phyloP scores from a whole-genome alignment of 164 flowering plant genomes.

The Piper longum region DNA sequence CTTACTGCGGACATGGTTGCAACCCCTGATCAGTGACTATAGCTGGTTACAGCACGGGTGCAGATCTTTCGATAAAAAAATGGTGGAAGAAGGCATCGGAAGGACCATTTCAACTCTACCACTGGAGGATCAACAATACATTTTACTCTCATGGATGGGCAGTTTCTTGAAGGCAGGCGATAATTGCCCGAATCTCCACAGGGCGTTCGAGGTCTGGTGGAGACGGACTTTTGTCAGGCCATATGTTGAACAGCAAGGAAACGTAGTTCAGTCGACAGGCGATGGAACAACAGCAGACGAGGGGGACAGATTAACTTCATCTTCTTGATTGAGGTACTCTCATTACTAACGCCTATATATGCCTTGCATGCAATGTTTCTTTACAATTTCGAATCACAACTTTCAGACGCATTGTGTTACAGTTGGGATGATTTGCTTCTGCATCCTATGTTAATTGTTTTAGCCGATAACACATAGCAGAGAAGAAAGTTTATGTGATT shows the following conservation, averaged over 20 bases:
- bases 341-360: too few relatives aligned
- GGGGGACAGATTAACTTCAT: not conserved
- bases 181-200: slow-evolving; percentile 87
- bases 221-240: slow-evolving; percentile 77
- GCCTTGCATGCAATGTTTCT: too few relatives aligned
- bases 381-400: not conserved
- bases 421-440: too few relatives aligned
- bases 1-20: slow-evolving; percentile 73
- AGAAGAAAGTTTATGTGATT: not conserved
- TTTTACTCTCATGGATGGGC: slow-evolving; percentile 77
- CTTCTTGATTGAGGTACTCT: not conserved
- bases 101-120: slow-evolving; percentile 89
- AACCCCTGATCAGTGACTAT: slow-evolving; percentile 86
- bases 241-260: slow-evolving; percentile 24
- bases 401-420: too few relatives aligned
- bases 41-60: slow-evolving; percentile 79
- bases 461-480: too few relatives aligned
- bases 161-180: slow-evolving; percentile 75
- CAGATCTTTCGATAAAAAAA: slow-evolving; percentile 74
- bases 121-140: slow-evolving; percentile 79
- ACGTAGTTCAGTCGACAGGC: slow-evolving; percentile 9
- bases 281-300: slow-evolving; percentile 7
- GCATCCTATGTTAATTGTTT: too few relatives aligned
- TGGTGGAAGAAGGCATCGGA: slow-evolving; percentile 96
- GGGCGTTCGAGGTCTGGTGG: slow-evolving; percentile 99